Base-by-base conservation (phyloP, 2,329 filamentous ascomycete species). In the Thielaviopsis euricoi region DNA sequence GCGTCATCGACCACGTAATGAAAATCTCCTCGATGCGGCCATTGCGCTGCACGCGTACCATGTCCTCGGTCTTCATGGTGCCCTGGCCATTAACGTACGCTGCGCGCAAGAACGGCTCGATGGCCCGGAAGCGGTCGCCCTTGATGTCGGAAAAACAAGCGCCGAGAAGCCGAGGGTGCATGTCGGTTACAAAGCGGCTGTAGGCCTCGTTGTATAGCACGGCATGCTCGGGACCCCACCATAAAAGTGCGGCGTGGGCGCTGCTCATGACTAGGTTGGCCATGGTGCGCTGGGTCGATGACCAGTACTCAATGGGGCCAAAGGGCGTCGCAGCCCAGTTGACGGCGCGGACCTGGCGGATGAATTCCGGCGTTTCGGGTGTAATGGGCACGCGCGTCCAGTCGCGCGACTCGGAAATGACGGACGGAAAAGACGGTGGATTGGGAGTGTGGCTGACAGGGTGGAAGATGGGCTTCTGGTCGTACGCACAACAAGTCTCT, bases 61-160 rank as follows among this genome's bases (percentile, higher is more conserved):
- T 81, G 62, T 91, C 86, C 64, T 93, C 87, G 62, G 90, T 83
- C 67, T 89, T 91, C 85, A 90, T 87, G 0, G 83, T 89, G 0
- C 87, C 85, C 70, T 89, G 83, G 0, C 87, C 88, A 4, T 82
- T 85, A 46, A 78, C 69, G 67, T 77, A 79, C 0, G 87, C 87
- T 61, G 74, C 81, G 19, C 77, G 73, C 62, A 93, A 87, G 0
- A 86, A 76, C 1, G 81, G 81, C 62, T 82, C 76, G 12, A 91
- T 76, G 5, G 83, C 79, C 22, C 80, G 72, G 85, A 86, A 90
- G 6, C 91, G 85, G 66, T 91, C 87, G 0, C 74, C 62, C 86
- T 86, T 90, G 0, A 79, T 82, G 13, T 82, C 76, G 51, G 73
- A 71, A 64, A 89, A 90, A 60, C 75, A 79, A 66, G 79, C 75